Conservation (phyloP, 2,329 filamentous ascomycete genomes). For the Sporothrix euskadiensis region DNA sequence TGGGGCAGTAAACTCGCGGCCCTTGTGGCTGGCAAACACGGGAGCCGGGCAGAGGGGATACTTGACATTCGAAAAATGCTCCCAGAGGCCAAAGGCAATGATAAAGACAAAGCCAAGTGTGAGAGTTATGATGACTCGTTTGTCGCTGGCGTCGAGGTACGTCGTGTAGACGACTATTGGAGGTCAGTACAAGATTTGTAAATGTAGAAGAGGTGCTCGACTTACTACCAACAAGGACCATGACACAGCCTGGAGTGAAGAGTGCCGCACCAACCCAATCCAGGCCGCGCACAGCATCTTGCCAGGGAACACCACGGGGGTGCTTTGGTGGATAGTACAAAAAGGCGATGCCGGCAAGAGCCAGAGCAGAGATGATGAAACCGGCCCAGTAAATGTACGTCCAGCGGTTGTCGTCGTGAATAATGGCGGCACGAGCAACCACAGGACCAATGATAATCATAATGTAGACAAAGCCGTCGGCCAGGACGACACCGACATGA, state of each 20-base stretch:
- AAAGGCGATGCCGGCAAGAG: neutral
- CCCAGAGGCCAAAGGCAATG: slow-evolving; percentile 16
- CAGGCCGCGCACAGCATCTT: slow-evolving; percentile 22
- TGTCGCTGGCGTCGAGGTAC: neutral
- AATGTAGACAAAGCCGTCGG: slow-evolving; percentile 26
- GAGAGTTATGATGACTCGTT: neutral
- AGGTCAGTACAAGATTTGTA: neutral
- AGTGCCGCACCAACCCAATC: slow-evolving; percentile 26
- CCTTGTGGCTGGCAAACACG: slow-evolving; percentile 47
- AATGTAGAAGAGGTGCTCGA: neutral
- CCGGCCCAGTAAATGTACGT: slow-evolving; percentile 29
- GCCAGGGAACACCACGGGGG: slow-evolving; percentile 27
- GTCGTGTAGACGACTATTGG: slow-evolving; percentile 1
- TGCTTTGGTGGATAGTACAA: slow-evolving; percentile 26
- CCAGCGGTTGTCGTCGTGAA: slow-evolving; percentile 21
- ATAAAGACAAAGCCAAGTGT: neutral
- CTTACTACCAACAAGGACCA: slow-evolving; percentile 24
- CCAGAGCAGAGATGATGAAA: slow-evolving; percentile 12
- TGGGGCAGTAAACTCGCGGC: slow-evolving; percentile 36
- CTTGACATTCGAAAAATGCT: slow-evolving; percentile 34
- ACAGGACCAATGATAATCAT: slow-evolving; percentile 28
- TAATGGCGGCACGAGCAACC: slow-evolving; percentile 6
- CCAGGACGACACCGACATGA: slow-evolving; percentile 26
- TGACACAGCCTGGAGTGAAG: slow-evolving; percentile 21
- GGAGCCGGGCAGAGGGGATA: slow-evolving; percentile 46